phyloP scores from a whole-genome alignment of 306 rosid species.

The Pterocarpus macrocarpus region DNA sequence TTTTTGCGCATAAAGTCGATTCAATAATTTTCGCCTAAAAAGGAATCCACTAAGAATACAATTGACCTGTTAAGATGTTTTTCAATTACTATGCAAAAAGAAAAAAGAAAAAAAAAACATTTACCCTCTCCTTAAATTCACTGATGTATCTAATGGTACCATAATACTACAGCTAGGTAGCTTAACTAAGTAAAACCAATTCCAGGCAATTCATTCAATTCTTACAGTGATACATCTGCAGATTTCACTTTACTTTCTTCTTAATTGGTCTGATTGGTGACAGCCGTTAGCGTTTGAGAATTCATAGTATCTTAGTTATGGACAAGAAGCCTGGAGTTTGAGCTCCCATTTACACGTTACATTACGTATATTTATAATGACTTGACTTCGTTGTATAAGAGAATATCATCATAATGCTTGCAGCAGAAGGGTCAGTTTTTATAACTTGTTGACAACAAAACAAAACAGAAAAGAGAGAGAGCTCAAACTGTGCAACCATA shows the following conservation, averaged over 20 bases:
- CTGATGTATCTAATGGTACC: too few species aligned
- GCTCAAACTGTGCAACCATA: neutral
- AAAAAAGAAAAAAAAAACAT: too few species aligned
- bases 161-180: constrained; percentile 3
- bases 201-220: neutral
- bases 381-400: neutral
- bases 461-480: constrained; percentile 17
- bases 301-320: constrained; percentile 18
- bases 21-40: neutral
- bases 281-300: constrained; percentile 2
- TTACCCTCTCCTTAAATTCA: too few species aligned
- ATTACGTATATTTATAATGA: neutral
- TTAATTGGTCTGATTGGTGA: constrained; percentile 2
- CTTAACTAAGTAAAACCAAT: constrained; percentile 3
- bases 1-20: neutral
- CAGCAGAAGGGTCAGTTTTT: neutral
- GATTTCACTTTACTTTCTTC: neutral
- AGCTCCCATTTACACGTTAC: neutral
- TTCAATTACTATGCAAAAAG: neutral
- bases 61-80: neutral
- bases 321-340: neutral
- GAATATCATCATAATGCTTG: neutral
- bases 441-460: neutral
- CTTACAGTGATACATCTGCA: neutral
- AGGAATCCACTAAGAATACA: neutral